phyloP scores from a whole-genome alignment of 2,329 filamentous ascomycete genomes.

The Fusarium sp. region DNA sequence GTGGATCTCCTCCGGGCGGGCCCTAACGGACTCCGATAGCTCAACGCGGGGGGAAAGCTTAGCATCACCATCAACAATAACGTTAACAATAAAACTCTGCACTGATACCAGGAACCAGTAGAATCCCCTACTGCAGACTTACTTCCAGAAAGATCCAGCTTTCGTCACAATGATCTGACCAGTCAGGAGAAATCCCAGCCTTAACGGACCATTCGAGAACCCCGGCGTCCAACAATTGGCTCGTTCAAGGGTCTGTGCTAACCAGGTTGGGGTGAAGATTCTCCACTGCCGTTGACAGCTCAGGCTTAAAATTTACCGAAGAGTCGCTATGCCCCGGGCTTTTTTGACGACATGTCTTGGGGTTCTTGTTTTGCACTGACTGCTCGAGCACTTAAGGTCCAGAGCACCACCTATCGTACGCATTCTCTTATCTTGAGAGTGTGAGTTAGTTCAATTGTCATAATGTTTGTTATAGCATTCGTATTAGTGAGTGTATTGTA shows the following conservation, averaged over 20 bases:
- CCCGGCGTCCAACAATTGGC: neutral
- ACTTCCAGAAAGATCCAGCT: neutral
- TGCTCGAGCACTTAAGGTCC: no score
- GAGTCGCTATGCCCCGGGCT: constrained; percentile 29
- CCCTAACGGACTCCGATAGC: constrained; percentile 12
- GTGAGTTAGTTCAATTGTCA: no score
- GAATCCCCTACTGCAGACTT: no score
- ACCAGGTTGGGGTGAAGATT: neutral
- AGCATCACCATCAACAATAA: neutral
- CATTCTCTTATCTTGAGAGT: no score
- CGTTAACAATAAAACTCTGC: neutral
- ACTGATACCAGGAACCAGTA: no score
- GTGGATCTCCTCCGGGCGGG: constrained; percentile 1
- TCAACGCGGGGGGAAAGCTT: neutral
- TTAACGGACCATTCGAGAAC: neutral
- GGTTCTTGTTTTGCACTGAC: neutral
- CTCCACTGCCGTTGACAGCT: constrained; percentile 3
- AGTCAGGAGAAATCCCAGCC: neutral
- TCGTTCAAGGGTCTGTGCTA: neutral
- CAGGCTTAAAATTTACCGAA: constrained; percentile 26
- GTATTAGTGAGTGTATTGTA: neutral
- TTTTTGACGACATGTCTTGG: constrained; percentile 28
- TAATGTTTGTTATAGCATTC: no score
- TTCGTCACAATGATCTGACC: neutral
- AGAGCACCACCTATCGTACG: no score